Evolutionary conservation across 768 basidiomycete species (phyloP), one percentile per base, ranked within the genome.

Genomic region (Trametes cubensis): DNA sequence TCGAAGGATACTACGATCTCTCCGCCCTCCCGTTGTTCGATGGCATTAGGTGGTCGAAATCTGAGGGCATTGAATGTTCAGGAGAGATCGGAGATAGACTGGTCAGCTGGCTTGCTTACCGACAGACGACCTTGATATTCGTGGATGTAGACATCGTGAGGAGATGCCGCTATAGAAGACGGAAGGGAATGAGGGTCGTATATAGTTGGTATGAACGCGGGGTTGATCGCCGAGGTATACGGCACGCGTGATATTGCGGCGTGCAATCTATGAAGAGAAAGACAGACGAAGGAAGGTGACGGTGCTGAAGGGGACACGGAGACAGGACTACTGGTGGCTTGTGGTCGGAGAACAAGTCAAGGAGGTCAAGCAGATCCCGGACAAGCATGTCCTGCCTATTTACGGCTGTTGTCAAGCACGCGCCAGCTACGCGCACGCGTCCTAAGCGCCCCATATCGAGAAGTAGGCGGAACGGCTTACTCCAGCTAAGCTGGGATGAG

Each of bases 61-160:
- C 96, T 95, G 71, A 38, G 17, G 20, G 13, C 25, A 17, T 23
- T 18, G 42, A 41, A 50, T 18, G 39, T 48, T 18, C 30, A 54
- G 30, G n/a, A 63, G 40, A 13, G 34, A 28, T 14, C 18, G 6
- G 18, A 48, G 39, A 21, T 8, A 11, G 34, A 34, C 34, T 28
- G 10, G 23, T 11, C 20, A 26, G 21, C 30, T 28, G 13, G 5
- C 8, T 11, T 40, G 78, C 94, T 68, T 69, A 95, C 96, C 96
- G 94, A 84, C 96, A 98, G 67, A 99, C 94, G 72, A 99, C 97
- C 82, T 98, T 96, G 83, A 96, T 95, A 75, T 95, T 95, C 67
- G 87, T 94, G 64, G 80, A 80, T 67, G 87, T 84, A 72, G 87
- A 87, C 78, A 89, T 85, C 79, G 82, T 83, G 73, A 72, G 71